Conservation (phyloP, 768 basidiomycete species). For the Obba rivulosa region DNA sequence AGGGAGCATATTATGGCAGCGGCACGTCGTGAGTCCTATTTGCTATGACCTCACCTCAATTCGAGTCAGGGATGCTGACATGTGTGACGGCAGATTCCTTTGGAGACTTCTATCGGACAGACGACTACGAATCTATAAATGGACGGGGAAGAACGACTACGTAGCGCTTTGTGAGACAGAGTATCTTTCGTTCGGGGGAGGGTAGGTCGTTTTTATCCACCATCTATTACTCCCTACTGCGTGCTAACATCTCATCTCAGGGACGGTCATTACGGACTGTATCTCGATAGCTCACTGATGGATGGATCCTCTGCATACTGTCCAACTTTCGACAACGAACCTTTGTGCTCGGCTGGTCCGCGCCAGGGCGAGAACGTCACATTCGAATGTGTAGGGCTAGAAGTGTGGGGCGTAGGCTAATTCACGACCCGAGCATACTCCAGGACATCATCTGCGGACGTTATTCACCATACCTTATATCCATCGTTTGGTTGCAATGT, state of each 20-base stretch:
- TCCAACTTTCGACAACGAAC: constrained; percentile 84
- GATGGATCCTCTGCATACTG: constrained; percentile 83
- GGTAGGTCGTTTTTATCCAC: constrained; percentile 38
- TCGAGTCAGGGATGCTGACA: background rate
- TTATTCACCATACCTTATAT: too few species aligned
- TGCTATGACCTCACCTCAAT: background rate
- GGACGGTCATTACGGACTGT: constrained; percentile 64
- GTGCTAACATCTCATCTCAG: background rate
- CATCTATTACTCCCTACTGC: background rate
- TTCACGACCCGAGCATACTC: too few species aligned
- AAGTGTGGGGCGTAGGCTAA: constrained; percentile 79
- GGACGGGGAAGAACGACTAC: constrained; percentile 89
- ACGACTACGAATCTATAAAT: constrained; percentile 59
- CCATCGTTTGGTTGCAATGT: too few species aligned
- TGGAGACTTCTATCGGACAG: constrained; percentile 52
- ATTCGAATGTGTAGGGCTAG: constrained; percentile 92
- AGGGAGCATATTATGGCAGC: constrained; percentile 76
- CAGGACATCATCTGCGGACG: too few species aligned
- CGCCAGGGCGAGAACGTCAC: constrained; percentile 43
- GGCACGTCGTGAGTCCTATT: constrained; percentile 67
- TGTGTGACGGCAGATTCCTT: constrained; percentile 55
- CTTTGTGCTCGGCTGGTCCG: constrained; percentile 52
- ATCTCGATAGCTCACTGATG: constrained; percentile 75
- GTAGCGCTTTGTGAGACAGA: constrained; percentile 79
- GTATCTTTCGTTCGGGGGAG: constrained; percentile 87